Percentiles rank a stretch among this genome's conserved stretches.
phyloP scores from a whole-genome alignment of 78 protist genomes.

The Chrysochromulina tobinii region DNA sequence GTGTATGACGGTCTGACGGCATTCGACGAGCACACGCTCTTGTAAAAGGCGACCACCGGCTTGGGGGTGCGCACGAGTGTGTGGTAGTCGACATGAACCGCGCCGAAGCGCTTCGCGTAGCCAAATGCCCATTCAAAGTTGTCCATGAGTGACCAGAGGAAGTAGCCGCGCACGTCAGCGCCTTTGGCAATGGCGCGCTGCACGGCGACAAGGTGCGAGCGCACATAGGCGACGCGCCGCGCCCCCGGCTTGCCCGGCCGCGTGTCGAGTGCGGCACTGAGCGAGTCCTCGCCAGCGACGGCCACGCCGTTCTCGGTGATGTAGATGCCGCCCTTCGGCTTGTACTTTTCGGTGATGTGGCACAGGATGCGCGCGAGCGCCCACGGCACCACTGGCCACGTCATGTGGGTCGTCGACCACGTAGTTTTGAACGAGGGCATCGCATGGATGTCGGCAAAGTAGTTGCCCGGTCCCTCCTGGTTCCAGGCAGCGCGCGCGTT shows the following conservation, averaged over 20 bases:
- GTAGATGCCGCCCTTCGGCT: constrained; percentile 10
- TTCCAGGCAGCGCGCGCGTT: too few relatives aligned
- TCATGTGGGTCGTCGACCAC: too few relatives aligned
- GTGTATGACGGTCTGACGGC: background rate
- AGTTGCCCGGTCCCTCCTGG: too few relatives aligned
- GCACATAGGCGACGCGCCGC: too few relatives aligned
- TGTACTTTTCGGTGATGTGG: background rate
- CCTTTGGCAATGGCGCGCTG: background rate
- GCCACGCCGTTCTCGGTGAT: constrained; percentile 71
- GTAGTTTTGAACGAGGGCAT: too few relatives aligned
- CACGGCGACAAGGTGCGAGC: background rate
- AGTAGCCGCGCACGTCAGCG: constrained; percentile 27
- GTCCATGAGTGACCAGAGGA: constrained; percentile 53
- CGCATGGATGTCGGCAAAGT: too few relatives aligned
- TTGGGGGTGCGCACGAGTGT: background rate
- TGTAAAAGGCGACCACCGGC: background rate
- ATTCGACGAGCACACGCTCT: background rate
- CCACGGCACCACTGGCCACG: too few relatives aligned
- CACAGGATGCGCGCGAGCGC: too few relatives aligned
- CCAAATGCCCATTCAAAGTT: constrained; percentile 72
- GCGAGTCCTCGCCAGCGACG: constrained; percentile 12
- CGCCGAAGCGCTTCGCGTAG: constrained; percentile 56
- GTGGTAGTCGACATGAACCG: constrained; percentile 49
- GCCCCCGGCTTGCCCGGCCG: too few relatives aligned
- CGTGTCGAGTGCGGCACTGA: too few relatives aligned